Evolutionary conservation across 768 basidiomycete genomes (phyloP), one percentile per base, ranked within the genome.

Genomic region (Phlegmacium glaucopus): DNA sequence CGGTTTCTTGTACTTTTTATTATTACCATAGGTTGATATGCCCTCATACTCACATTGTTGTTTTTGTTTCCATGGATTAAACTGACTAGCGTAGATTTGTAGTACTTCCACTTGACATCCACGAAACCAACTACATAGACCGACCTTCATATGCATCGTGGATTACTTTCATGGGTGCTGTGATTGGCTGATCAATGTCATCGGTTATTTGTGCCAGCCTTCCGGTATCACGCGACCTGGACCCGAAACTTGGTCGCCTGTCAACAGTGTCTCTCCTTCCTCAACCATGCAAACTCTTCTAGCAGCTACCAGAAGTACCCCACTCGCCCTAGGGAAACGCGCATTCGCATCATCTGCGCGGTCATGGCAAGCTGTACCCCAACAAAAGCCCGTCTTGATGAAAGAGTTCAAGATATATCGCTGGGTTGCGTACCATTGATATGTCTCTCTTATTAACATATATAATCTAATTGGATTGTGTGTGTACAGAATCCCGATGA

Each of bases 341-440:
- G 55, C 57, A 29, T 62, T 62, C 52, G 55, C 59, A 11, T 55
- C 59, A 6, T 57, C 59, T 17, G 47, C 45, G 16, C 48, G 57
- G 44, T 51, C 50, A 49, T 60, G 54, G 48, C 75, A 75, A 61
- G 74, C 74, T 1, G 76, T 79, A 3, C 80, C 84, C 0, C 65
- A 69, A 2, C 73, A 85, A 71, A 89, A 88, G 65, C 80, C 83
- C 0, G 79, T 80, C 13, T 62, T 87, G 56, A 74, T 85, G 60
- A 98, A 98, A 74, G 87, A 94, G 68, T 97, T 99, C 78, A 90
- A 94, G 78, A 94, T 99, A 55, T 99, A 99, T 74, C 90, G 96
- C 66, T 99, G 96, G 93, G 91, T 91, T n/a, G 48, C 51, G 82
- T 74, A 17, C 22, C 41, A 16, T 12, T 41, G 29, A 27, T 22